Conservation (phyloP, 148 eudicot species). For the Bassia scoparia region DNA sequence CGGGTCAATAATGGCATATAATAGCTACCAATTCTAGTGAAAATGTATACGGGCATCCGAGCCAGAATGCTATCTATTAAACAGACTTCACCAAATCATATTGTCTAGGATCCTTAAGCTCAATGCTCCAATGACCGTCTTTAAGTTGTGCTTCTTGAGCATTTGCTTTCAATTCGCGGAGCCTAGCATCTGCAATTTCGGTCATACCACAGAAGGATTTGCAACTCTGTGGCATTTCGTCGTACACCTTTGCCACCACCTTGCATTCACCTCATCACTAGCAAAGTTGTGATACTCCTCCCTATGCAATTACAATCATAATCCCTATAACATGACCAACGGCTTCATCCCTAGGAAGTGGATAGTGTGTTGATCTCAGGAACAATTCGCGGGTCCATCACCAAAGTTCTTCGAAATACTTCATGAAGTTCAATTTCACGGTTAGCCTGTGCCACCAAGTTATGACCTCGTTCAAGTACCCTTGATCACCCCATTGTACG, state of each 20-base stretch:
- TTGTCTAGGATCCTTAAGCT: constrained; percentile 54
- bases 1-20: background rate
- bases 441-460: constrained; percentile 73
- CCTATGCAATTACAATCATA: constrained; percentile 73
- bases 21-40: background rate
- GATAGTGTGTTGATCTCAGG: constrained; percentile 40
- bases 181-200: constrained; percentile 28
- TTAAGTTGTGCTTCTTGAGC: constrained; percentile 32
- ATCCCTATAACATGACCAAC: constrained; percentile 60
- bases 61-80: background rate
- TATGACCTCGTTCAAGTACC: constrained; percentile 63
- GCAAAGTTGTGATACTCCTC: constrained; percentile 32
- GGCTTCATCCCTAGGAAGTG: constrained; percentile 76
- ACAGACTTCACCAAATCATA: background rate
- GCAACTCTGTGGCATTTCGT: constrained; percentile 44
- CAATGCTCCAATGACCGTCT: constrained; percentile 71
- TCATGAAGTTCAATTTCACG: constrained; percentile 38
- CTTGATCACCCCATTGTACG: constrained; percentile 90
- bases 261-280: constrained; percentile 46
- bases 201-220: constrained; percentile 39
- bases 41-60: too few species aligned
- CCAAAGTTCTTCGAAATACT: constrained; percentile 27
- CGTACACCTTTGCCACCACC: constrained; percentile 68
- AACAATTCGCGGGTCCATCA: constrained; percentile 15
- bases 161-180: constrained; percentile 32